Base-by-base conservation (phyloP, 2,329 filamentous ascomycete species). In the Fusarium euwallaceae region DNA sequence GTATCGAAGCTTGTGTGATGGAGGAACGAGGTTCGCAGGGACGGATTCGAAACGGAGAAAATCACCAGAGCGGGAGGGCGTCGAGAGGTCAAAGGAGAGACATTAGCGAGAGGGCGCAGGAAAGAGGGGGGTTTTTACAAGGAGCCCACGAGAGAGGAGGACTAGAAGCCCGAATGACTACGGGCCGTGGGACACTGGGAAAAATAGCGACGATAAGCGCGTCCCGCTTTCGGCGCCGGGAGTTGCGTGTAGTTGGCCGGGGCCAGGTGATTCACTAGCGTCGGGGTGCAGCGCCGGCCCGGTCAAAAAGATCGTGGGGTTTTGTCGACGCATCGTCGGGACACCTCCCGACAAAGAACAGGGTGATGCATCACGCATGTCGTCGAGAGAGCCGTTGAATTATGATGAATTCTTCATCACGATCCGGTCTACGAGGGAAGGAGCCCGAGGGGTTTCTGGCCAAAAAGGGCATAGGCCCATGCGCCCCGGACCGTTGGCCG, bases 131-230 rank as follows among this genome's bases (percentile, higher is more conserved):
- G 59, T 17, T 64, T 66, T 59, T 76, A 58, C 12, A n/a, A 37
- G 14, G 24, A 32, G 34, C 20, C 45, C 36, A n/a, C 36, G 56
- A 22, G 34, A 36, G 34, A 36, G 16, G 43, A 62, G 59, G 71
- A 76, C 67, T 74, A 55, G 61, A 43, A 61, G 70, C 22, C 67
- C 55, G 73, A 67, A 70, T 74, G 74, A 72, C 71, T 53, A 72
- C 56, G 45, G 55, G 51, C 27, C 66, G 73, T 60, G 72, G 66
- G 64, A 74, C 70, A 73, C 58, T 68, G 69, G 73, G 76, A 76
- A 73, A 73, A 72, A 68, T 72, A 69, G 78, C 78, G 78, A 80
- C 71, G 78, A 80, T 80, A 80, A 80, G 78, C 78, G 71, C 72
- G 73, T 76, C 73, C 78, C 78, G 78, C 77, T 80, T 78, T 80